A percentile compares a stretch with the other conserved stretches of the same genome.
phyloP scores from a whole-genome alignment of 257 asterid genomes.

The Fraxinus anomala region DNA sequence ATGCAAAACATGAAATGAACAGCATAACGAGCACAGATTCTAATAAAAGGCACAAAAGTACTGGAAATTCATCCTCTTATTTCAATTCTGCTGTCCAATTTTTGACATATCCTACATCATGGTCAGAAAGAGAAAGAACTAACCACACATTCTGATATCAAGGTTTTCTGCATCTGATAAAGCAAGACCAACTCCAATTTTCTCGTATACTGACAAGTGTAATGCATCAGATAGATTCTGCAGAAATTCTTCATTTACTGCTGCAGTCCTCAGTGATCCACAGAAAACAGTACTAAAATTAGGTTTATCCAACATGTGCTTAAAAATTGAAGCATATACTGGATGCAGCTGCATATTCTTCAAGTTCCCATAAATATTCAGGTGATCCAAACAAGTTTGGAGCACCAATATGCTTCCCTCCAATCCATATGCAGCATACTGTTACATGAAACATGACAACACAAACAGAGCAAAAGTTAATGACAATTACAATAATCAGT shows the following conservation, averaged over 20 bases:
- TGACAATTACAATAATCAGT: not conserved
- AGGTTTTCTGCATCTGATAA: constrained; percentile 71
- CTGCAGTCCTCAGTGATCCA: constrained; percentile 56
- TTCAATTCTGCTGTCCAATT: constrained; percentile 13
- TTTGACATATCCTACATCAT: constrained; percentile 1
- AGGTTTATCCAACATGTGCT: constrained; percentile 71
- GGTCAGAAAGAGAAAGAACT: constrained; percentile 33
- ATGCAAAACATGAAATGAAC: constrained; percentile 18
- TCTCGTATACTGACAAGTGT: constrained; percentile 65
- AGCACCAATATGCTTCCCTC: constrained; percentile 84
- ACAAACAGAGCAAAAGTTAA: constrained; percentile 3
- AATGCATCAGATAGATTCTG: constrained; percentile 64
- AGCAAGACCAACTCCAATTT: constrained; percentile 83
- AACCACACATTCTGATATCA: constrained; percentile 79
- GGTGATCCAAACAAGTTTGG: constrained; percentile 66
- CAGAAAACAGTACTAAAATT: constrained; percentile 74
- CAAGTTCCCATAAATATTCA: constrained; percentile 58
- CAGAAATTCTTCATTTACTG: constrained; percentile 69
- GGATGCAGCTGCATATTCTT: constrained; percentile 64
- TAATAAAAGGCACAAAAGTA: not conserved
- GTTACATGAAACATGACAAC: constrained; percentile 33
- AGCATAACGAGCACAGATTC: constrained; percentile 1
- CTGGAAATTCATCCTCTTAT: not conserved
- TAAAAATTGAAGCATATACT: constrained; percentile 64
- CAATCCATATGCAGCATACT: constrained; percentile 65